Base-by-base conservation (phyloP, 2,329 filamentous ascomycete species). In the Peltaster fructicola region DNA sequence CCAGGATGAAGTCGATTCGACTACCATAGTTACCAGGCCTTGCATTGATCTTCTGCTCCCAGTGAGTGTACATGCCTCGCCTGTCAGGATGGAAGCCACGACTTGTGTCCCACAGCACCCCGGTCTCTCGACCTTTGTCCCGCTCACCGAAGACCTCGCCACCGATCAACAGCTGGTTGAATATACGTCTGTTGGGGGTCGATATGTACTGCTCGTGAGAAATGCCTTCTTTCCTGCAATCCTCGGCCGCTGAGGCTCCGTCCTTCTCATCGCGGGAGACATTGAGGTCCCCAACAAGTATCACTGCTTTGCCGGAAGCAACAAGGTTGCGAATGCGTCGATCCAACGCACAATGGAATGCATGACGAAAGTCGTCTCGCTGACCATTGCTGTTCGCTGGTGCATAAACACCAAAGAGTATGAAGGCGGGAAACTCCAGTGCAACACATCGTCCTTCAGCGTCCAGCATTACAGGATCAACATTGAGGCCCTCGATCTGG, bases 21-120 rank as follows among this genome's bases (percentile, higher is more conserved):
- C 79, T 76, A 5, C 88, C 88, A 49, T 76, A 90, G 47, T 95
- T 95, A 3, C 79, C 82, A 3, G 85, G 85, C n/a, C 88, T 65
- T n/a, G 80, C 79, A 50, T 95, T 95, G 44, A 82, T 77, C 47
- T 78, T 84, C 24, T 80, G 84, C 35, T 95, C 82, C 85, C 85
- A 95, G 48, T 85, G 92, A 0, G 88, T 95, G 48, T 81, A 95
- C 88, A 98, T 95, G 32, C 81, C 81, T 33, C 61, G 59, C 18
- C 88, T 65, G n/a, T 58, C 53, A 1, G 79, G 76, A 43, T 93
- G 77, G 43, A 84, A 90, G 14, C 65, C 67, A 23, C 88, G 68
- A 38, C 78, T 84, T 10, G 90, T 59, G 52, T 98, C 88, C 65
- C 75, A 79, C 19, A 95, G 55, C 2, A 84, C 66, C 3, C 80